Percentiles rank a stretch among this genome's conserved stretches.
Evolutionary conservation across 805 yeast species (phyloP).

Genomic region (Metschnikowia amazonensis): DNA sequence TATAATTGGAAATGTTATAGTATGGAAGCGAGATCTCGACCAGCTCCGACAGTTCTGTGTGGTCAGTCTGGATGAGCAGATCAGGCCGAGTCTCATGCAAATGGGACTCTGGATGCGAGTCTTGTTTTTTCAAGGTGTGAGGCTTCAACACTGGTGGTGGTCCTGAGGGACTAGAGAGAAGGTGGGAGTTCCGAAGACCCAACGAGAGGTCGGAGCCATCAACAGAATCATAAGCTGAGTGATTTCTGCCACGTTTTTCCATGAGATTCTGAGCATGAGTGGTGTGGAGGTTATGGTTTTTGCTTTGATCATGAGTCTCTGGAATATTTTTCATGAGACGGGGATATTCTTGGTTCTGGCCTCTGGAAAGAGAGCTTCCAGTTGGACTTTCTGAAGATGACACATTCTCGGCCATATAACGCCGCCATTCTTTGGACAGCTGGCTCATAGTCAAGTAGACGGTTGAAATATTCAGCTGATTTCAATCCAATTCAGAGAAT

Average conservation of each 20-base stretch:
- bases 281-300: too few relatives aligned
- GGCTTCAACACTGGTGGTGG: neutral
- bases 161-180: neutral
- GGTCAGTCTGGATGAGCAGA: constrained; percentile 9
- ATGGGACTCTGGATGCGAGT: neutral
- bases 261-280: neutral
- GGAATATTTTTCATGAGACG: too few relatives aligned
- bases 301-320: too few relatives aligned
- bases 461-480: too few relatives aligned
- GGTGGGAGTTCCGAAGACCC: neutral
- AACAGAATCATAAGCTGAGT: neutral
- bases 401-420: neutral
- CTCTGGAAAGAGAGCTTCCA: neutral
- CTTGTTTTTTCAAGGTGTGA: neutral
- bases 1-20: constrained; percentile 15
- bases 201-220: neutral
- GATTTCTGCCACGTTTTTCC: neutral
- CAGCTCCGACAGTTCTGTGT: constrained; percentile 13
- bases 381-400: neutral
- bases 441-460: constrained; percentile 2
- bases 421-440: neutral
- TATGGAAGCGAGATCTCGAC: constrained; percentile 8
- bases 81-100: neutral
- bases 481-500: too few relatives aligned
- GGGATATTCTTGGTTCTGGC: neutral